These are phyloP conservation scores for Candida pini DNA, from an alignment of 805 yeast species.

Conservation along the genomic window DNA sequence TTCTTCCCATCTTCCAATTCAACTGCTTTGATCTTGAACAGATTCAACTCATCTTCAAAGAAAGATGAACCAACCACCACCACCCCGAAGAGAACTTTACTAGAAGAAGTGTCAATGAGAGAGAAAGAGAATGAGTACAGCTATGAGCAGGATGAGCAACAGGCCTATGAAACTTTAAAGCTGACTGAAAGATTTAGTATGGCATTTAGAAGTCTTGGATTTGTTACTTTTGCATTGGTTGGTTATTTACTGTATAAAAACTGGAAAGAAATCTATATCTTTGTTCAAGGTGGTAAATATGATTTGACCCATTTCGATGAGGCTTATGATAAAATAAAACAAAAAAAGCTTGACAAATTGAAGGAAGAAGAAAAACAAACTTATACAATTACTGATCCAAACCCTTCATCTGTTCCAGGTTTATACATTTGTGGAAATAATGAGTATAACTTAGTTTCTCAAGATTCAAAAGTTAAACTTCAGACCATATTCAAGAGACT, in stretches of 20 bases:
- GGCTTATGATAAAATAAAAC: slow-evolving; percentile 28
- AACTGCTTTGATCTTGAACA: not conserved
- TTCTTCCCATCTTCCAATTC: too few species aligned
- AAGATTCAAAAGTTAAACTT: slow-evolving; percentile 22
- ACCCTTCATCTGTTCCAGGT: slow-evolving; percentile 44
- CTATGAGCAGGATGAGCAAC: not conserved
- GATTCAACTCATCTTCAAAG: not conserved
- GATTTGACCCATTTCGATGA: slow-evolving; percentile 34
- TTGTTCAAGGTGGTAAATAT: slow-evolving; percentile 26
- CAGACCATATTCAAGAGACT: slow-evolving; percentile 55
- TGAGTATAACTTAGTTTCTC: slow-evolving; percentile 28
- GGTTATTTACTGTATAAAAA: slow-evolving; percentile 36
- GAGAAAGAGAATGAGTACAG: too few species aligned
- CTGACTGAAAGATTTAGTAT: slow-evolving; percentile 40
- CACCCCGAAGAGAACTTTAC: not conserved
- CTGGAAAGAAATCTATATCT: slow-evolving; percentile 34
- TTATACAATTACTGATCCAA: slow-evolving; percentile 28
- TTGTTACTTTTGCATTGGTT: slow-evolving; percentile 34
- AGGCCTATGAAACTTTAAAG: slow-evolving; percentile 29
- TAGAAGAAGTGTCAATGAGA: not conserved
- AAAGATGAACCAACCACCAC: not conserved
- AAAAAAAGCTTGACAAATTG: slow-evolving; percentile 15
- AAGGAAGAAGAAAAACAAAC: slow-evolving; percentile 14
- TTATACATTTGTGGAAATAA: slow-evolving; percentile 63
- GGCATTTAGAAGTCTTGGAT: slow-evolving; percentile 34